Evolutionary conservation across 2,329 filamentous ascomycete genomes (phyloP).

Genomic region (Fusarium sp.): DNA sequence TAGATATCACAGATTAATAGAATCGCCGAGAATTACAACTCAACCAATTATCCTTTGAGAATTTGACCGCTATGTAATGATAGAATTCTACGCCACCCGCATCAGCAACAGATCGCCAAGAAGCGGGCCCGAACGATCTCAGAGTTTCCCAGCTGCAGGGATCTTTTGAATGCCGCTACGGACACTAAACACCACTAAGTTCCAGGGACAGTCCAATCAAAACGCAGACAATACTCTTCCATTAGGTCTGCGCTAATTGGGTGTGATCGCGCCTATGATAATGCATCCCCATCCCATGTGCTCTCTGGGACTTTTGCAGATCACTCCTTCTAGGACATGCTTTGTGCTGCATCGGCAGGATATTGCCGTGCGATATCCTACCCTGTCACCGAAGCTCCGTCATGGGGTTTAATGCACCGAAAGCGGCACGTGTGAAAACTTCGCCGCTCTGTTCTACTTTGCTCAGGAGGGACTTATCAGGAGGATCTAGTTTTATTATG

Average conservation of each 20-base stretch:
- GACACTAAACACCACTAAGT: not conserved
- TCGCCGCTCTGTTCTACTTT: not conserved
- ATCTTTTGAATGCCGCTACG: not conserved
- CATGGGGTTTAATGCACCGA: not conserved
- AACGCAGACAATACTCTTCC: not conserved
- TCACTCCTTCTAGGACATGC: constrained; percentile 1
- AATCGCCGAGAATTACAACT: not conserved
- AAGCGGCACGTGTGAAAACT: constrained; percentile 1
- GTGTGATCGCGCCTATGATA: constrained; percentile 23
- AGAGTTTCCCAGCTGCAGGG: not conserved
- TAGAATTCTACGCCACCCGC: not conserved
- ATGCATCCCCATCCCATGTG: constrained; percentile 33
- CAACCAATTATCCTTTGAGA: not conserved
- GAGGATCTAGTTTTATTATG: not conserved
- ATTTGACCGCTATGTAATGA: fast-evolving
- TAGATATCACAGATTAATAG: not conserved
- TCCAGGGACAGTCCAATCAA: constrained; percentile 17
- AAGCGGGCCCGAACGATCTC: constrained; percentile 1
- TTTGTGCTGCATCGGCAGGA: constrained; percentile 12
- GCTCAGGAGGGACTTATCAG: not conserved
- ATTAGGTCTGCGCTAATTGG: constrained; percentile 7
- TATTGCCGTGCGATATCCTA: constrained; percentile 20
- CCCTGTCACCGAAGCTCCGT: constrained; percentile 19
- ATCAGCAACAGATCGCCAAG: constrained; percentile 12
- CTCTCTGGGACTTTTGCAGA: not conserved